Base-by-base conservation (phyloP, 2,329 filamentous ascomycete species). In the Penicillium psychrosexuale region DNA sequence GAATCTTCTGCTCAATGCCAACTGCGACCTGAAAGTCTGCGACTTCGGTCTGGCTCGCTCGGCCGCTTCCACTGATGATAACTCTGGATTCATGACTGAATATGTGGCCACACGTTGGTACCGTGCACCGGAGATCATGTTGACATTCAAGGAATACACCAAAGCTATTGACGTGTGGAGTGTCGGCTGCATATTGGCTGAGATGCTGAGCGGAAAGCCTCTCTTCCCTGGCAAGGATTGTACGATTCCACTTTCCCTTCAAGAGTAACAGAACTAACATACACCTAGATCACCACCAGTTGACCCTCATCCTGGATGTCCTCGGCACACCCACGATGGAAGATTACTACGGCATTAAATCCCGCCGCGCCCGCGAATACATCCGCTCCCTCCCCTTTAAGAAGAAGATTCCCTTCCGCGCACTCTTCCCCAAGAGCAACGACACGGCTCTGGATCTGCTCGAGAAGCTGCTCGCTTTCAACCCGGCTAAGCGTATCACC, bases 1-100 rank as follows among this genome's bases (percentile, higher is more conserved):
- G 57, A 99, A 99, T 73, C 80, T 99, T 58, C 86, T 99, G 27
- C 83, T 99, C 60, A 99, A 99, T 72, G 94, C 94, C 69, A 99
- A 99, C 77, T 99, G 94, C 77, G 94, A 99, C 78, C 82, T 99
- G 65, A 99, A 99, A 78, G 94, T 99, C 65, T 99, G 94, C 78
- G 94, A 99, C 75, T 99, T 99, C 70, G 94, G 94, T 71, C 85
- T 99, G 54, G 94, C 94, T 46, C 87, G 92, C 69, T 97, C 93
- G 9, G 94, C 94, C 12, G 94, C 94, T 8, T 97, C 93, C 9
- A 95, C 95, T 65, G 94, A 99, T 71, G 94, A 99, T 76, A 99
- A 99, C 78, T 97, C 93, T n/a, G 94, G 94, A 22, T 99, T 99
- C 84, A 99, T 99, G 94, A 99, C 94, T 15, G 94, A 99, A 95